These are phyloP conservation scores for Cinnamomum chago DNA, from an alignment of 164 flowering plant species.

Conservation along the genomic window DNA sequence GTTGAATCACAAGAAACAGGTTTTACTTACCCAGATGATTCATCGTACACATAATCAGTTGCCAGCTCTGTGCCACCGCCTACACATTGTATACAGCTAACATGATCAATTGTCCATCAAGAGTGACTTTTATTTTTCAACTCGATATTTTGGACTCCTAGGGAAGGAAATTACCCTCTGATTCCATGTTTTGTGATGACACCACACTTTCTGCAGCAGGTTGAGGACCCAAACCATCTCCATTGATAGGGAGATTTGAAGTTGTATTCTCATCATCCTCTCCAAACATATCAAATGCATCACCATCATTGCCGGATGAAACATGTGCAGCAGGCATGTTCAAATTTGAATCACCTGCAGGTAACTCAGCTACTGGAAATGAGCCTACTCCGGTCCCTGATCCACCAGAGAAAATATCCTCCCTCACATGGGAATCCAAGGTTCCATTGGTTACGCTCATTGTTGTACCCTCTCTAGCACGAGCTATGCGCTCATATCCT, in stretches of 20 bases:
- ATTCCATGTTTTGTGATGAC: slow-evolving; percentile 6
- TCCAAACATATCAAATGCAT: slow-evolving; percentile 76
- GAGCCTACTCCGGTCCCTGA: slow-evolving; percentile 7
- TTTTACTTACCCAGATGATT: slow-evolving; percentile 76
- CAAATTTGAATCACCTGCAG: slow-evolving; percentile 16
- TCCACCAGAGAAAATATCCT: slow-evolving; percentile 19
- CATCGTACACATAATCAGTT: slow-evolving; percentile 79
- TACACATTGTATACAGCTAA: slow-evolving; percentile 6
- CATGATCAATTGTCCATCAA: not conserved
- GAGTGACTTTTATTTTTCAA: slow-evolving; percentile 1
- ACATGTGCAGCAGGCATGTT: slow-evolving; percentile 20
- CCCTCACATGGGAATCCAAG: not conserved
- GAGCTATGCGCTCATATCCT: slow-evolving; percentile 78
- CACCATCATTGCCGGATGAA: slow-evolving; percentile 30
- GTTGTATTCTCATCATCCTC: slow-evolving; percentile 56
- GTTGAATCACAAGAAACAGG: not conserved
- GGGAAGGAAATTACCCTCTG: slow-evolving; percentile 23
- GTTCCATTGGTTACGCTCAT: slow-evolving; percentile 14
- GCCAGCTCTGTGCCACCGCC: slow-evolving; percentile 44
- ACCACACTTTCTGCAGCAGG: slow-evolving; percentile 25
- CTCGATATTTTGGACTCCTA: not conserved
- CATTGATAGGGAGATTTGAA: slow-evolving; percentile 25
- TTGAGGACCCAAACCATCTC: slow-evolving; percentile 24
- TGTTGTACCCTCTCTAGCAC: slow-evolving; percentile 43
- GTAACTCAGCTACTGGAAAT: slow-evolving; percentile 11